Conservation (phyloP, 805 yeast species). For the Tetrapisispora pingtungensis region DNA sequence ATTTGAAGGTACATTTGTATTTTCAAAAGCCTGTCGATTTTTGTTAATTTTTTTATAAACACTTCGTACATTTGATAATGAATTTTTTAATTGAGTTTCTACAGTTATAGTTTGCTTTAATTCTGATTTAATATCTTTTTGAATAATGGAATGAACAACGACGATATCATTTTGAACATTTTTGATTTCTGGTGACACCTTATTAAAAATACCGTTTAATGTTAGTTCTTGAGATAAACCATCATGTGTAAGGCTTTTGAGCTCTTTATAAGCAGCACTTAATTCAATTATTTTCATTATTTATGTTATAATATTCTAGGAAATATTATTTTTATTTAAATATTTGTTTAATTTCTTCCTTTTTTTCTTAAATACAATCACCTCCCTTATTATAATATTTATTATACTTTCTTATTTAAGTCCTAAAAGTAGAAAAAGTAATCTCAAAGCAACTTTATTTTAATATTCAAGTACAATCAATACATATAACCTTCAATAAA, state of each 20-base stretch:
- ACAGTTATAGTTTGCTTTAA: constrained; percentile 21
- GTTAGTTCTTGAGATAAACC: constrained; percentile 11
- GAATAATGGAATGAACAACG: constrained; percentile 13
- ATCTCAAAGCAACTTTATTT: too few relatives aligned
- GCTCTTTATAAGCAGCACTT: constrained; percentile 10
- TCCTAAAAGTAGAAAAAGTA: too few relatives aligned
- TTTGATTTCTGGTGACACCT: constrained; percentile 14
- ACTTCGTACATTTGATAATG: constrained; percentile 17
- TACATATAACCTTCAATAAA: too few relatives aligned
- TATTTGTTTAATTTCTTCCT: background rate
- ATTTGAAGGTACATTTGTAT: background rate
- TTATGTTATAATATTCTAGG: background rate
- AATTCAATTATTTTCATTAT: background rate
- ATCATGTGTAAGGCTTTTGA: constrained; percentile 10
- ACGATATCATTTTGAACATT: constrained; percentile 16
- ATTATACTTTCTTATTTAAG: too few relatives aligned
- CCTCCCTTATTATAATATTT: too few relatives aligned
- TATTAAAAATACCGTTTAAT: constrained; percentile 17
- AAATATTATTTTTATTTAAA: background rate
- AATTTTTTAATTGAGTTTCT: constrained; percentile 15
- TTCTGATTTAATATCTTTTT: constrained; percentile 26
- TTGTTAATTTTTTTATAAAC: constrained; percentile 9
- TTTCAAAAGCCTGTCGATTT: constrained; percentile 5
- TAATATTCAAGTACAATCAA: too few relatives aligned
- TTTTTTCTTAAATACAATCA: too few relatives aligned